phyloP scores from a whole-genome alignment of 2,329 filamentous ascomycete species.

The Cercospora brassicicola region DNA sequence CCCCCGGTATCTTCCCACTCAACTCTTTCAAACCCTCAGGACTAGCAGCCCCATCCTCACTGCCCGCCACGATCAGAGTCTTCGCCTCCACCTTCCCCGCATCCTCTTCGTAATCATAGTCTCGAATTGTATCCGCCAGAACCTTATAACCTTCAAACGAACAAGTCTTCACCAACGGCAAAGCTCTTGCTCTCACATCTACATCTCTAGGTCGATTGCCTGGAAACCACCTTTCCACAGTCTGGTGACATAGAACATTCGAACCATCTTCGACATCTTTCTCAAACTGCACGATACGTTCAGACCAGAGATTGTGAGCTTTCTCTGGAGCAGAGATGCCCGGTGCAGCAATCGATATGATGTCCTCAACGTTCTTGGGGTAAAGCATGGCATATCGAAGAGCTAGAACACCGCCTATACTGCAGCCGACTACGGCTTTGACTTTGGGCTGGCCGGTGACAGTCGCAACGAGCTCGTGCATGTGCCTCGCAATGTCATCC shows the following conservation, averaged over 20 bases:
- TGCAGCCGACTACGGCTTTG: conserved; percentile 34
- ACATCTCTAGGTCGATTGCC: conserved; percentile 24
- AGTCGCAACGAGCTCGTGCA: conserved; percentile 27
- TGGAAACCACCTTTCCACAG: conserved; percentile 33
- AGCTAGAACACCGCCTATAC: conserved; percentile 34
- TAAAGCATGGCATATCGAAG: conserved; percentile 35
- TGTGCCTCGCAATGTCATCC: conserved; percentile 32
- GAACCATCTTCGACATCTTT: conserved; percentile 19
- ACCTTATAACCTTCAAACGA: conserved; percentile 30
- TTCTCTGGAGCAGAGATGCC: conserved; percentile 27
- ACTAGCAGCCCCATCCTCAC: conserved; percentile 29
- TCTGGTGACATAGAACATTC: conserved; percentile 25
- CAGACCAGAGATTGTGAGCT: conserved; percentile 28
- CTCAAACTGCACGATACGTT: conserved; percentile 31
- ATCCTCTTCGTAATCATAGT: conserved; percentile 32
- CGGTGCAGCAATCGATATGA: conserved; percentile 32
- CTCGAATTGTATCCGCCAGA: conserved; percentile 32
- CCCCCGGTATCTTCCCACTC: conserved; percentile 21
- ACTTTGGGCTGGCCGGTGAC: conserved; percentile 20
- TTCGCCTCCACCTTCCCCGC: conserved; percentile 17
- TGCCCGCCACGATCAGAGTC: conserved; percentile 30
- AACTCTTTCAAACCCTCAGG: conserved; percentile 27
- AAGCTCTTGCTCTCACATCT: conserved; percentile 21
- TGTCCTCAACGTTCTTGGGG: conserved; percentile 25
- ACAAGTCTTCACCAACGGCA: conserved; percentile 30